These are phyloP conservation scores for Lipomyces sp. DNA, from an alignment of 805 yeast species.

Conservation along the genomic window DNA sequence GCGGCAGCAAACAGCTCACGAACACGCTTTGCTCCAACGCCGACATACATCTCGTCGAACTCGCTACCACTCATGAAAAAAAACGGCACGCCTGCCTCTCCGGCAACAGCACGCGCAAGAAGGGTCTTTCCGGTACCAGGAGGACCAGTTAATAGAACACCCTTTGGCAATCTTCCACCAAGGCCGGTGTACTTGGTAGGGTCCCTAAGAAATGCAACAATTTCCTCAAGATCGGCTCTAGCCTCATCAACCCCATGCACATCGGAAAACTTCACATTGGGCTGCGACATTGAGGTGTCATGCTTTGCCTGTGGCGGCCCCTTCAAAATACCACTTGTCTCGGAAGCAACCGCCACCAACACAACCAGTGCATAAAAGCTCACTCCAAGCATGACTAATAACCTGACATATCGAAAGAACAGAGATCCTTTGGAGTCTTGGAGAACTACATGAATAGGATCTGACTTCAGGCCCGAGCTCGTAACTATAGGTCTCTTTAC, in stretches of 20 bases:
- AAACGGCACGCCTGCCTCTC: conserved; percentile 98
- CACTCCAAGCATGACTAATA: conserved; percentile 81
- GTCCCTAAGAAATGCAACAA: conserved; percentile 95
- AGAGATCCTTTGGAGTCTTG: conserved; percentile 81
- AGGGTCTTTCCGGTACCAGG: conserved; percentile 99
- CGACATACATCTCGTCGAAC: conserved; percentile 96
- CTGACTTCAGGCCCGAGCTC: conserved; percentile 63
- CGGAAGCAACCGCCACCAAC: conserved; percentile 78
- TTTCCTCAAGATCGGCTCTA: conserved; percentile 93
- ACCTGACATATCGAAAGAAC: conserved; percentile 83
- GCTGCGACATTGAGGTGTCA: conserved; percentile 81
- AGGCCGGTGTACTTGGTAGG: conserved; percentile 95
- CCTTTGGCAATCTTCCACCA: conserved; percentile 97
- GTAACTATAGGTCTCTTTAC: neutral
- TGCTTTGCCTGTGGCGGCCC: conserved; percentile 67
- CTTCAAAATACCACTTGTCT: conserved; percentile 80
- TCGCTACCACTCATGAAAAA: conserved; percentile 99
- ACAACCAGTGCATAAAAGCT: conserved; percentile 80
- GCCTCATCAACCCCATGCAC: conserved; percentile 99
- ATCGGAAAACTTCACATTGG: conserved; percentile 85
- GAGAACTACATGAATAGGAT: conserved; percentile 92
- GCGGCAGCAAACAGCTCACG: conserved; percentile 94
- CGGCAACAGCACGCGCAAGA: conserved; percentile 97
- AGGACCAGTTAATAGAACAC: conserved; percentile 95
- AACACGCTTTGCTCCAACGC: conserved; percentile 98